Evolutionary conservation across 2,329 filamentous ascomycete genomes (phyloP).

Genomic region (Penicillium decumbens): DNA sequence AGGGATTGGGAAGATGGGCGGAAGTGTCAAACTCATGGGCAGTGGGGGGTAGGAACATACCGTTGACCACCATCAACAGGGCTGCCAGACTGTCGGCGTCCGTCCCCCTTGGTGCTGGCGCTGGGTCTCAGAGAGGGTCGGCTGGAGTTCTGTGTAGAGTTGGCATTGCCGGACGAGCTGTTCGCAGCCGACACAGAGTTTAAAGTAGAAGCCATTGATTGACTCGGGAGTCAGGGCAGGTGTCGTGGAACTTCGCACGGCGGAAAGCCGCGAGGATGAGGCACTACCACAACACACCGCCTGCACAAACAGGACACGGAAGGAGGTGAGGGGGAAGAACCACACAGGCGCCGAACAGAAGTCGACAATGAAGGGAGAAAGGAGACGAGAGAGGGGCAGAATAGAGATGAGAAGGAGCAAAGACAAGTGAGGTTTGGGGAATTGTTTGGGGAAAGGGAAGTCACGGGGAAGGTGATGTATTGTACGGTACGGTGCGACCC

Average conservation of each 20-base stretch:
- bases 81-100: conserved; percentile 54
- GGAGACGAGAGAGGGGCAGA: conserved; percentile 8
- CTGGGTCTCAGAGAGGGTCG: conserved; percentile 49
- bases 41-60: conserved; percentile 40
- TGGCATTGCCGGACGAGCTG: conserved; percentile 37
- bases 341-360: conserved; percentile 4
- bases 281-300: conserved; percentile 39
- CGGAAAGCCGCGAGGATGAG: conserved; percentile 32
- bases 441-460: conserved; percentile 12
- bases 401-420: conserved; percentile 2
- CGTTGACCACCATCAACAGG: conserved; percentile 52
- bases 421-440: conserved; percentile 3
- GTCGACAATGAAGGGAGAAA: conserved; percentile 4
- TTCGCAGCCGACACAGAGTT: conserved; percentile 37
- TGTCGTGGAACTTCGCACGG: conserved; percentile 36
- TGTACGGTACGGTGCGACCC: conserved; percentile 18
- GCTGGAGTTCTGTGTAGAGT: conserved; percentile 36
- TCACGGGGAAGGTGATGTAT: conserved; percentile 15
- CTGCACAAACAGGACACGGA: conserved; percentile 29
- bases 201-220: conserved; percentile 41
- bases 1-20: background rate
- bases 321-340: conserved; percentile 12
- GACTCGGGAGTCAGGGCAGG: conserved; percentile 29
- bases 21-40: background rate
- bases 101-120: conserved; percentile 49